Evolutionary conservation across 768 basidiomycete species (phyloP).

Genomic region (Tricholoma matsutake): DNA sequence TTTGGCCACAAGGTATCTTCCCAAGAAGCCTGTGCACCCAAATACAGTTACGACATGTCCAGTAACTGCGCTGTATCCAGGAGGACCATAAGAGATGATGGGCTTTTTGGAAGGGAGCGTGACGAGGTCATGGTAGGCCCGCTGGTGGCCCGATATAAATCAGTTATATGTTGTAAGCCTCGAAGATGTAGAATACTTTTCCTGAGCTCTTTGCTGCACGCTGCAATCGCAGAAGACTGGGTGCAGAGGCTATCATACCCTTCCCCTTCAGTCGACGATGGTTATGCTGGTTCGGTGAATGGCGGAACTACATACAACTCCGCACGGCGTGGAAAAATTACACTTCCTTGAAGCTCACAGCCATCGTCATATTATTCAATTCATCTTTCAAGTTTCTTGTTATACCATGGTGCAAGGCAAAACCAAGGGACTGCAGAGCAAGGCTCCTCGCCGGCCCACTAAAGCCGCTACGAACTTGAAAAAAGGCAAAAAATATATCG

Average conservation of each 20-base stretch:
- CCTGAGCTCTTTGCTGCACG: slow-evolving; percentile 44
- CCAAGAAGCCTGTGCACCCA: slow-evolving; percentile 94
- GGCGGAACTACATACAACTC: slow-evolving; percentile 31
- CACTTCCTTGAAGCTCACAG: neutral
- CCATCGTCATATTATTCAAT: neutral
- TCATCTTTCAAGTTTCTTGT: neutral
- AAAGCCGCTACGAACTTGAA: slow-evolving; percentile 71
- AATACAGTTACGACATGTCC: slow-evolving; percentile 96
- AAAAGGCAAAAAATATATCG: slow-evolving; percentile 74
- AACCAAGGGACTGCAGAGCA: slow-evolving; percentile 71
- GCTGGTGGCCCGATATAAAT: slow-evolving; percentile 37
- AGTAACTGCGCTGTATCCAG: slow-evolving; percentile 82
- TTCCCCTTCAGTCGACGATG: slow-evolving; percentile 16
- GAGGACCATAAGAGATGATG: slow-evolving; percentile 71
- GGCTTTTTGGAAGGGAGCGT: slow-evolving; percentile 60
- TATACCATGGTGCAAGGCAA: slow-evolving; percentile 77
- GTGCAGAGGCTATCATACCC: slow-evolving; percentile 44
- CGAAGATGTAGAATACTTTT: slow-evolving; percentile 35
- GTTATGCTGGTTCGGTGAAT: slow-evolving; percentile 36
- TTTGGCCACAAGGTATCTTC: slow-evolving; percentile 91
- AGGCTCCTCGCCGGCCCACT: slow-evolving; percentile 50
- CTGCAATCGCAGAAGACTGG: slow-evolving; percentile 50
- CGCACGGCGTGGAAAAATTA: slow-evolving; percentile 25
- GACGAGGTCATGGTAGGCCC: slow-evolving; percentile 70
- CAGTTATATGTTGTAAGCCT: neutral